Evolutionary conservation across 345 rosid genomes (phyloP), one percentile per base, ranked within the genome.

Genomic region (Euphorbia tirucalli): DNA sequence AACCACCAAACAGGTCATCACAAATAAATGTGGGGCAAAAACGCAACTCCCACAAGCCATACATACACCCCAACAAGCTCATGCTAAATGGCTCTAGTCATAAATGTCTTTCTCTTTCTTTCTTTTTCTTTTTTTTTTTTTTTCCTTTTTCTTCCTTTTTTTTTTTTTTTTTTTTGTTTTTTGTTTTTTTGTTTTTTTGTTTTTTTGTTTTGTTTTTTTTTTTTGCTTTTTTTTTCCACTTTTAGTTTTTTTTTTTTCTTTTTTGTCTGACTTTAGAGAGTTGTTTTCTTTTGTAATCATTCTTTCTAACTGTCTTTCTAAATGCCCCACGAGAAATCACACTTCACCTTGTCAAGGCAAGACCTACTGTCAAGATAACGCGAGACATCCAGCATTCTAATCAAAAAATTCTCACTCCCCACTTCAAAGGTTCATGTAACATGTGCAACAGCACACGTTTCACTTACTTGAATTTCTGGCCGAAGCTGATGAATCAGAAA

Each of bases 1-100:
- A 15, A 27, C 27, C 39, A 61, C 56, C 68, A 74, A 62, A 24
- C 32, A 72, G 16, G 43, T 72, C 58, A 66, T 66, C 73, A 70
- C 41, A 55, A 57, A 57, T 44, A 59, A 50, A 50, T 14, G 64
- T 11, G 66, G 61, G 52, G 54, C 72, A 43, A 48, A 39, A 54
- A 32, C 22, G 62, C 44, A 57, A 9, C 41, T 55, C 72, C 59
- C 13, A 61, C 18, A 35, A 61, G 35, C 60, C 71, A 67, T 32
- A 58, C 46, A 69, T 60, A 27, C 39, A 56, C 25, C 72, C 69
- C 78, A 70, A 59, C 61, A 24, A 74, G 68, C 71, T 70, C 81
- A 66, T 71, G 71, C 66, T 69, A 61, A 69, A 8, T 65, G 14
- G 54, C 73, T 44, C 71, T 24, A 54, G 72, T 72, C 65, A 30